phyloP scores from a whole-genome alignment of 148 eudicot species.

The Salicornia ramosissima region DNA sequence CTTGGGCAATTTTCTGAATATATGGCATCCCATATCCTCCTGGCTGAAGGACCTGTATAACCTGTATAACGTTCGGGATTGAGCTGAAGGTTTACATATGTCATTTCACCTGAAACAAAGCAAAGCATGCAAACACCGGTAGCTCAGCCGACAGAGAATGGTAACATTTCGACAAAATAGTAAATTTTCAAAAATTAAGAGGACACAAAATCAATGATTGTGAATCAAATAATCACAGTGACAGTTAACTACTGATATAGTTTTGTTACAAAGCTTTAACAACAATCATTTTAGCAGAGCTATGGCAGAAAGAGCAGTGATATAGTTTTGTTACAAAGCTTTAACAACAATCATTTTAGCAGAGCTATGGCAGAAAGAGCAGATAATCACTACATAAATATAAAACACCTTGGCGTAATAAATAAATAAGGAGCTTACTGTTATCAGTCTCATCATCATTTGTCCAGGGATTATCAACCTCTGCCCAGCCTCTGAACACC shows the following conservation, averaged over 20 bases:
- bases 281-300: too few species aligned
- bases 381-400: neutral
- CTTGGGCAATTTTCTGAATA: conserved; percentile 93
- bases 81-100: conserved; percentile 84
- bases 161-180: neutral
- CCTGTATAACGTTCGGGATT: conserved; percentile 93
- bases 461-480: conserved; percentile 90
- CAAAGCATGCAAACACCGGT: neutral
- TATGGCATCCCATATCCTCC: conserved; percentile 95
- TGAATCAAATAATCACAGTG: neutral
- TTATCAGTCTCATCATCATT: conserved; percentile 82
- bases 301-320: too few species aligned
- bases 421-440: conserved; percentile 39
- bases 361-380: too few species aligned
- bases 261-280: neutral
- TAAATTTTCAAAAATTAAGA: too few species aligned
- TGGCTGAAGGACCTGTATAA: conserved; percentile 85
- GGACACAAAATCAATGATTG: too few species aligned
- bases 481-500: conserved; percentile 72
- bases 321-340: neutral
- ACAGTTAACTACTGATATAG: too few species aligned
- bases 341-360: too few species aligned
- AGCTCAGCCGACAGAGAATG: too few species aligned
- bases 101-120: conserved; percentile 80
- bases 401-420: neutral